Evolutionary conservation across 306 rosid genomes (phyloP).

Genomic region (Trifolium fragiferum): DNA sequence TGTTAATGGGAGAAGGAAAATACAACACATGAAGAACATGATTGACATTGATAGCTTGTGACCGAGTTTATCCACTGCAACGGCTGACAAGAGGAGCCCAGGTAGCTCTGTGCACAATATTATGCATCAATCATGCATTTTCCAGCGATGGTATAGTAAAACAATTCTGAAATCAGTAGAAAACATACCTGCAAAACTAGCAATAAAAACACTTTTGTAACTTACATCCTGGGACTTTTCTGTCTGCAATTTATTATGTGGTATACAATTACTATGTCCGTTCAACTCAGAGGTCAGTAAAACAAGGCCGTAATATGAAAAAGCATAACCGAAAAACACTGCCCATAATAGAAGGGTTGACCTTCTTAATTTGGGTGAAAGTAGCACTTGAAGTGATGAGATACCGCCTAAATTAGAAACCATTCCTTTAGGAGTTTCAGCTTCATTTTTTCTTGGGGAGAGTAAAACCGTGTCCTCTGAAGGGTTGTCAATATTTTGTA

Average conservation of each 20-base stretch:
- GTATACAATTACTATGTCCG: slow-evolving; percentile 60
- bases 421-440: slow-evolving; percentile 43
- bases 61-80: slow-evolving; percentile 79
- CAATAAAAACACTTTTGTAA: slow-evolving; percentile 73
- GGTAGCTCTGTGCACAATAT: slow-evolving; percentile 77
- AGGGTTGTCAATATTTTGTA: slow-evolving; percentile 46
- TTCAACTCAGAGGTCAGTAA: slow-evolving; percentile 88
- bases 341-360: slow-evolving; percentile 91
- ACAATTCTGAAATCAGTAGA: slow-evolving; percentile 28
- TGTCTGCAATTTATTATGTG: slow-evolving; percentile 49
- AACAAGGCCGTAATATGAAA: slow-evolving; percentile 96
- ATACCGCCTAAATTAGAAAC: slow-evolving; percentile 51
- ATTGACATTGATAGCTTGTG: slow-evolving; percentile 87
- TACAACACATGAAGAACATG: slow-evolving; percentile 79
- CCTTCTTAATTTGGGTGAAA: slow-evolving; percentile 71
- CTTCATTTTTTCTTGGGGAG: slow-evolving; percentile 51
- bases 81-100: slow-evolving; percentile 84
- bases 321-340: slow-evolving; percentile 93
- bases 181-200: slow-evolving; percentile 89
- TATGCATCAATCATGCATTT: slow-evolving; percentile 49
- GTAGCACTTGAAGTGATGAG: slow-evolving; percentile 70
- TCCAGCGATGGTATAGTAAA: slow-evolving; percentile 33
- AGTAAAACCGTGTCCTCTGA: slow-evolving; percentile 68
- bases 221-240: slow-evolving; percentile 55
- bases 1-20: slow-evolving; percentile 81